Evolutionary conservation across 202 grass and related monocot genomes (phyloP), one percentile per base, ranked within the genome.

Genomic region (Brachypodium distachyon): DNA sequence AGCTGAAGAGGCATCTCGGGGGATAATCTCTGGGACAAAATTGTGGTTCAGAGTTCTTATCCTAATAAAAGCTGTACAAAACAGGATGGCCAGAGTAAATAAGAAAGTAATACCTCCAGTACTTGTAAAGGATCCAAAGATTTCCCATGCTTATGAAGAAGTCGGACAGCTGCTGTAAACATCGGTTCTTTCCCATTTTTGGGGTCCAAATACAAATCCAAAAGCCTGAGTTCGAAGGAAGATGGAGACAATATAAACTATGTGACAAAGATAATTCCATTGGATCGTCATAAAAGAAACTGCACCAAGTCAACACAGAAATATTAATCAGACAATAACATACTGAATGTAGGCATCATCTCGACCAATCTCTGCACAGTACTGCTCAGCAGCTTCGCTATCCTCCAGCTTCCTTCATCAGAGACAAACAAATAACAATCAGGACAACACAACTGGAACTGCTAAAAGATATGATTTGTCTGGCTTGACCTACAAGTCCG

Each of bases 311-410:
- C n/a, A 77, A 60, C 16, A 72, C 37, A 50, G 6, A 73, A 77
- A 67, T 73, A 76, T 6, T 61, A 27, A 22, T 46, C 40, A n/a
- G 39, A 53, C 23, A 61, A 75, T 23, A 82, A 82, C 88, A 80
- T 94, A 97, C 94, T 97, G 91, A 93, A 97, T 94, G 86, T 97
- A 97, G 44, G 95, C 95, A 90, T 97, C 95, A 54, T 94, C 81
- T 90, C 95, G 69, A 65, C 91, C 95, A 79, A 97, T 97, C 85
- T 97, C 95, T 73, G 85, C 87, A 78, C 95, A 97, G 66, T 97
- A 97, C 79, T 92, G 91, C 78, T 97, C 91, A 46, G 95, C 95
- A 62, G 95, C 91, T 88, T 97, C 87, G 26, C 91, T 92, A 55
- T 97, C 91, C 80, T 94, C 95, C 73, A 97, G 82, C 50, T 97